These are phyloP conservation scores for Kalaharituber pfeilii DNA, from an alignment of 2,329 filamentous ascomycete species.

Conservation along the genomic window DNA sequence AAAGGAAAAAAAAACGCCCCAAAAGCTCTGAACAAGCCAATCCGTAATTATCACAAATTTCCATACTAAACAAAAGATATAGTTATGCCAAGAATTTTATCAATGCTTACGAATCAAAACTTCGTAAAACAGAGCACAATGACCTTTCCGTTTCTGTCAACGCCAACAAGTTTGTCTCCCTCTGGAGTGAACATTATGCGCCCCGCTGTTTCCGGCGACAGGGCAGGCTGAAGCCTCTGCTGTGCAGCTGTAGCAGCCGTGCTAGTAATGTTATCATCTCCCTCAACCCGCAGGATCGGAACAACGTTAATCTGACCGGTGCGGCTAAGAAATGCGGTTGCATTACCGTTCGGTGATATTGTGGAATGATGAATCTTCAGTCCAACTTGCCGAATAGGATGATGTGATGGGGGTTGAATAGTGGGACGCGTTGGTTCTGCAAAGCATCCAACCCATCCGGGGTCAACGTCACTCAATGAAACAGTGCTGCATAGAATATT, in stretches of 20 bases:
- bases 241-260: conserved; percentile 7
- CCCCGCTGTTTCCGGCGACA: conserved; percentile 7
- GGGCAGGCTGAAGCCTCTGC: conserved; percentile 10
- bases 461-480: conserved; percentile 3
- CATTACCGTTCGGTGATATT: conserved; percentile 15
- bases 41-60: no score
- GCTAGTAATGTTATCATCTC: conserved; percentile 17
- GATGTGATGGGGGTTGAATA: conserved; percentile 5
- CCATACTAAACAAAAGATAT: no score
- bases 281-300: conserved; percentile 12
- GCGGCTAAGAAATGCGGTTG: conserved; percentile 15
- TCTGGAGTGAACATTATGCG: conserved; percentile 15
- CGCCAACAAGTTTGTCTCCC: conserved; percentile 14
- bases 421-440: conserved; percentile 11
- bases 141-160: conserved; percentile 18
- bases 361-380: conserved; percentile 12
- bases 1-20: no score
- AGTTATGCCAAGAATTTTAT: no score
- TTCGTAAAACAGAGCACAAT: conserved; percentile 11
- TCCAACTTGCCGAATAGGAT: conserved; percentile 13
- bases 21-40: no score
- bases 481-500: conserved; percentile 17
- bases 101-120: no score
- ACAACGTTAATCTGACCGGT: conserved; percentile 16
- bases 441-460: conserved; percentile 15